These are phyloP conservation scores for Aphanomyces invadans DNA, from an alignment of 352 stramenopile species.

Conservation along the genomic window DNA sequence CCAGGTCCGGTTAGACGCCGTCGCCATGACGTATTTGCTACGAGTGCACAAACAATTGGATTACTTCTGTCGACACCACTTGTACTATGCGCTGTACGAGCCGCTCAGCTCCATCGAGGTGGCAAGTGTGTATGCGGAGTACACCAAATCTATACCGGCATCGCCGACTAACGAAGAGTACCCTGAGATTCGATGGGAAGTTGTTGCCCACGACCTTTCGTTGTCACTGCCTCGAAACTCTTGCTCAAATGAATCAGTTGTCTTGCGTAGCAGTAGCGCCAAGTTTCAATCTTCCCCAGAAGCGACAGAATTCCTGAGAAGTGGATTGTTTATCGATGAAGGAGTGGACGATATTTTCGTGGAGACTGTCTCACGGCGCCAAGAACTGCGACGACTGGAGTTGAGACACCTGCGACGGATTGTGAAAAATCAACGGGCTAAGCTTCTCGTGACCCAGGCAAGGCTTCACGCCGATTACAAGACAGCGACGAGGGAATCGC, in stretches of 20 bases:
- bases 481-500: constrained; percentile 33
- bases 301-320: constrained; percentile 67
- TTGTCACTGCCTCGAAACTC: constrained; percentile 70
- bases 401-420: constrained; percentile 60
- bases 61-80: constrained; percentile 41
- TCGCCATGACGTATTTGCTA: constrained; percentile 76
- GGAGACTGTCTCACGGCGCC: constrained; percentile 41
- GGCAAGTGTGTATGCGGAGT: constrained; percentile 28
- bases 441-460: constrained; percentile 70
- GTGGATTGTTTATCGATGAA: constrained; percentile 61
- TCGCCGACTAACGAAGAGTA: not conserved
- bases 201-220: constrained; percentile 75
- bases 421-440: constrained; percentile 77
- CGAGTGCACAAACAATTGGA: constrained; percentile 79
- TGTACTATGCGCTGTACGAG: constrained; percentile 34
- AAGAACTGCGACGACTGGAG: constrained; percentile 54
- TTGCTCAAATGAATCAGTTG: constrained; percentile 64
- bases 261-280: constrained; percentile 64
- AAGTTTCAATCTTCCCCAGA: constrained; percentile 53
- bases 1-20: constrained; percentile 55
- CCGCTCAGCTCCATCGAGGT: constrained; percentile 32
- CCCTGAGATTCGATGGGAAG: constrained; percentile 30
- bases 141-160: not conserved
- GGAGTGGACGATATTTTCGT: constrained; percentile 25
- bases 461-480: constrained; percentile 77